Evolutionary conservation across 371 early-diverging fungal species (phyloP).

Genomic region (Quaeritorhiza haematococci): DNA sequence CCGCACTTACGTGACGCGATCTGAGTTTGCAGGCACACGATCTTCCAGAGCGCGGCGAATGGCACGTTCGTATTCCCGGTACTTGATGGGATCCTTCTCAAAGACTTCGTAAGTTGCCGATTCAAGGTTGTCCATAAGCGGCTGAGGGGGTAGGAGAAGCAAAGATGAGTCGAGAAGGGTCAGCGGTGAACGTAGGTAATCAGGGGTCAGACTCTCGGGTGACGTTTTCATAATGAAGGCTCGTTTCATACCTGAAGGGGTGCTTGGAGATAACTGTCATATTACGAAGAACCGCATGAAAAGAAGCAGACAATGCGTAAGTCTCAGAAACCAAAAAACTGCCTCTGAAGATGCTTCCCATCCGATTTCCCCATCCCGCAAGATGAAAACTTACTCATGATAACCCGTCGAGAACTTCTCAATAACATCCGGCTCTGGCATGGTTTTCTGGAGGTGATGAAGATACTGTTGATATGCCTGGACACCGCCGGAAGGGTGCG

Average conservation of each 20-base stretch:
- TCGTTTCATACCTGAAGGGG: slow-evolving; percentile 59
- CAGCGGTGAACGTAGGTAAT: neutral
- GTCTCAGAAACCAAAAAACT: too few relatives aligned
- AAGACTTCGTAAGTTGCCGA: slow-evolving; percentile 89
- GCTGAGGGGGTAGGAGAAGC: too few relatives aligned
- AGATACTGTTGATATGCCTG: slow-evolving; percentile 56
- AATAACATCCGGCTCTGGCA: slow-evolving; percentile 55
- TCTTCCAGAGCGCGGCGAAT: too few relatives aligned
- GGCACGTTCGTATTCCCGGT: slow-evolving; percentile 77
- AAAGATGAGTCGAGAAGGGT: slow-evolving; percentile 4
- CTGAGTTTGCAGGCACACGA: too few relatives aligned
- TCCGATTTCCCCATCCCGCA: too few relatives aligned
- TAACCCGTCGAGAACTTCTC: slow-evolving; percentile 75
- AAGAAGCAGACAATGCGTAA: neutral
- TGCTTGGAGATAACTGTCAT: slow-evolving; percentile 63
- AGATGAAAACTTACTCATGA: slow-evolving; percentile 69
- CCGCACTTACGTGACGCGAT: too few relatives aligned
- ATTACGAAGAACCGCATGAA: too few relatives aligned
- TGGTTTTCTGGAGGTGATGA: slow-evolving; percentile 57
- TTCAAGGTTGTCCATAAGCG: slow-evolving; percentile 89
- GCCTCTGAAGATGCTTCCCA: too few relatives aligned
- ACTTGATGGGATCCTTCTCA: slow-evolving; percentile 88
- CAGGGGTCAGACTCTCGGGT: neutral
- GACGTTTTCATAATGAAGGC: neutral
- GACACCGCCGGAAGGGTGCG: slow-evolving; percentile 42